Conservation (phyloP, 2,329 filamentous ascomycete genomes). For the Nemania abortiva region DNA sequence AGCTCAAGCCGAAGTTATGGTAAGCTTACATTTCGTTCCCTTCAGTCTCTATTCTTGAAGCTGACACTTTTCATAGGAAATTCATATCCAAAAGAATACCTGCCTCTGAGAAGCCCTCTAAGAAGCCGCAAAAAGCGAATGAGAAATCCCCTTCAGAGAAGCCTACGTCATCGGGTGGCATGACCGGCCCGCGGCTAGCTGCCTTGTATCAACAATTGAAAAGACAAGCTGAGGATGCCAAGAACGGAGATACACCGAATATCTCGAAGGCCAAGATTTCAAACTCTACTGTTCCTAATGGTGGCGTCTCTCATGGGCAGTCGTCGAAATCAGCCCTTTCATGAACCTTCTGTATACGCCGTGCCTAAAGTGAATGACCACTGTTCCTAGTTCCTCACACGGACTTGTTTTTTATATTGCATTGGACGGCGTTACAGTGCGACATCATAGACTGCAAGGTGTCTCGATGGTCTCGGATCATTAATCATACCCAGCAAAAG, state of each 20-base stretch:
- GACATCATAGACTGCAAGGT: slow-evolving; percentile 48
- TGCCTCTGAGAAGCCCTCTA: slow-evolving; percentile 48
- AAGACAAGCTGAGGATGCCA: slow-evolving; percentile 45
- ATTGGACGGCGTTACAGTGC: slow-evolving; percentile 50
- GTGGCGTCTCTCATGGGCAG: slow-evolving; percentile 44
- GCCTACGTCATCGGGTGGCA: slow-evolving; percentile 41
- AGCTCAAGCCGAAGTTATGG: slow-evolving; percentile 54
- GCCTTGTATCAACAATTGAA: slow-evolving; percentile 52
- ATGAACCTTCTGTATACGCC: slow-evolving; percentile 32
- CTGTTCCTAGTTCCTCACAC: slow-evolving; percentile 12
- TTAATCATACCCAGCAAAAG: slow-evolving; percentile 52
- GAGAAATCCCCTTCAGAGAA: slow-evolving; percentile 45
- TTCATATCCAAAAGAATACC: slow-evolving; percentile 54
- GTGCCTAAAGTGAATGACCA: slow-evolving; percentile 20
- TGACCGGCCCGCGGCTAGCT: slow-evolving; percentile 52
- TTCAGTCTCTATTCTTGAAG: slow-evolving; percentile 24
- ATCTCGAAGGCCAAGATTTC: slow-evolving; percentile 44
- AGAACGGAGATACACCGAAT: slow-evolving; percentile 45
- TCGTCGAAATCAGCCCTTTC: slow-evolving; percentile 45
- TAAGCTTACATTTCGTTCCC: slow-evolving; percentile 40
- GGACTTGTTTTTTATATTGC: slow-evolving; percentile 45
- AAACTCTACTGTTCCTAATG: slow-evolving; percentile 44
- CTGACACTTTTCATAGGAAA: slow-evolving; percentile 46
- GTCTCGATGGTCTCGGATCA: slow-evolving; percentile 44
- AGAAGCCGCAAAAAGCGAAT: slow-evolving; percentile 45